Evolutionary conservation across 306 rosid species (phyloP), one percentile per base, ranked within the genome.

Genomic region (Alnus glutinosa): DNA sequence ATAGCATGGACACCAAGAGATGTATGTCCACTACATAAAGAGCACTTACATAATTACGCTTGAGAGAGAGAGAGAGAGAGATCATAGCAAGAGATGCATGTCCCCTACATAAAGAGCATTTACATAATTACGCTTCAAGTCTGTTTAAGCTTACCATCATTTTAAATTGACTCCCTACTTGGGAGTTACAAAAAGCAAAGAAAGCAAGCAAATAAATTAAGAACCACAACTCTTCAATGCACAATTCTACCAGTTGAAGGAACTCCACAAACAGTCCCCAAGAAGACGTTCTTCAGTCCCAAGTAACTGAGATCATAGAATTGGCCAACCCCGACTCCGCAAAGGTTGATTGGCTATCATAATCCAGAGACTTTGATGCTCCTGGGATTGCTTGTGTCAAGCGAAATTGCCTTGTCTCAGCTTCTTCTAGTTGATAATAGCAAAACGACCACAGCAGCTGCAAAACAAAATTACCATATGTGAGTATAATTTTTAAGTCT

Each of bases 371-470:
- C 86, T 87, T 89, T 2, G 92, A 79, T 6, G 96, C 93, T 74
- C 99, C 97, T 16, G 99, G 99, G 79, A 96, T 92, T 75, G 98
- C 92, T 30, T 93, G 94, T 4, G 97, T 84, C 85, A 96, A 77
- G 55, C 88, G 89, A 84, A 96, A 91, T 37, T 71, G 77, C 82
- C 80, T 91, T n/a, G 79, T 80, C 77, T 80, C 94, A 50, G 84
- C 92, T 84, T 89, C 98, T 76, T 86, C 84, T 7, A 93, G 74
- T 83, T 91, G 90, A 39, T 83, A 81, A 49, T 79, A 77, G 79
- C 97, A 87, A 83, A 96, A 96, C 19, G 99, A 96, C 99, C 99
- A 96, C 76, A 96, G 84, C 75, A 96, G 89, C 99, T 96, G 92
- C 88, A 82, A 82, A 71, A 81, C 30, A 77, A 78, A 42, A 71